Base-by-base conservation (phyloP, 2,329 filamentous ascomycete species). In the Falciphora oryzae region DNA sequence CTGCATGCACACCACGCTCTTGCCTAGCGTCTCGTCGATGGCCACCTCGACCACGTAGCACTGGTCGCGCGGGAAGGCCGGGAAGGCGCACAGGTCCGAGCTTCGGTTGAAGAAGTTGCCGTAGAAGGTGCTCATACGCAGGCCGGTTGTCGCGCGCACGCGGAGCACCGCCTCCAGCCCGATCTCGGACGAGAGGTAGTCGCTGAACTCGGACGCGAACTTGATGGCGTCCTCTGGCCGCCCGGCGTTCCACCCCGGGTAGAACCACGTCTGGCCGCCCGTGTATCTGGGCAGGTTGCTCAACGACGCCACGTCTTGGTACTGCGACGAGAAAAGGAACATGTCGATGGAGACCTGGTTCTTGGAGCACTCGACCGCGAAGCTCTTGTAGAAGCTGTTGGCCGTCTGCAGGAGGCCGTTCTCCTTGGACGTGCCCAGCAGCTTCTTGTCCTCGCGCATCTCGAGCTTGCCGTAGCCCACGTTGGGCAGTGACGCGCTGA, bases 31-130 rank as follows among this genome's bases (percentile, higher is more conserved):
- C 80, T 99, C 95, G 71, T 99, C 95, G 69, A 99, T 98, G 18
- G 95, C 93, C 64, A 99, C 96, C 77, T 99, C 95, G 27, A 99
- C 94, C 58, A 98, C 95, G 74, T 98, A 98, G 68, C 91, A 93
- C 76, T 99, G 95, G 73, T 99, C 95, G 74, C 95, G 89, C 38
- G 95, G 95, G 82, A 99, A 98, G 0, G 95, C 93, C 1, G 95
- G 95, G 83, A 99, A 99, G 16, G 95, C 95, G 75, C 95, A 98
- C 38, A 99, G 86, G 79, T 99, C 95, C 22, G 93, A 97, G 75
- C 92, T 97, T 70, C 95, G 87, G 81, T 98, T 99, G 84, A 99
- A 99, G 79, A 99, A 99, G 80, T 99, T 99, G 70, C 95, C 95
- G 77, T 98, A 99, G 79, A 99, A 99, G 2, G 94, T 93, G 79